Conservation (phyloP, 2,329 filamentous ascomycete species). For the Penicillium sp. region DNA sequence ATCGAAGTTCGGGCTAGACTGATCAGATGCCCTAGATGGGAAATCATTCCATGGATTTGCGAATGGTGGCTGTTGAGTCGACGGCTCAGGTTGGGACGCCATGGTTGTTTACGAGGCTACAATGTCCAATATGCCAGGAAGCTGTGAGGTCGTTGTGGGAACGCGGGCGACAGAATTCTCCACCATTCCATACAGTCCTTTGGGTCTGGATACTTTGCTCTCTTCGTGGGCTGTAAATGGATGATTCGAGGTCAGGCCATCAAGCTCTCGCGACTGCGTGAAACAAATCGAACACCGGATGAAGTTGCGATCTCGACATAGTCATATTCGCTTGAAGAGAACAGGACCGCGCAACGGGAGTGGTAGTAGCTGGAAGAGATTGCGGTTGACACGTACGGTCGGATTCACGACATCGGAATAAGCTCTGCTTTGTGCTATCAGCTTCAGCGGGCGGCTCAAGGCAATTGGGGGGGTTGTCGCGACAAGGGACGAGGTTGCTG, state of each 20-base stretch:
- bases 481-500: conserved; percentile 11
- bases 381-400: conserved; percentile 2
- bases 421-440: background rate
- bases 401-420: conserved; percentile 4
- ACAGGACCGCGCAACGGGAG: conserved; percentile 20
- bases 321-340: conserved; percentile 24
- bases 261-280: conserved; percentile 19
- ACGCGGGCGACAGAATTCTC: conserved; percentile 1
- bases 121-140: conserved; percentile 16
- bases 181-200: conserved; percentile 22
- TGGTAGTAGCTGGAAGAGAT: conserved; percentile 15
- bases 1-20: conserved; percentile 38
- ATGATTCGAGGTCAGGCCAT: conserved; percentile 9
- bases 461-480: conserved; percentile 1
- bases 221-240: background rate
- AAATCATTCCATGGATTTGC: conserved; percentile 33
- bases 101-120: conserved; percentile 23
- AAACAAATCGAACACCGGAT: conserved; percentile 20
- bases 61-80: conserved; percentile 27
- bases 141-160: conserved; percentile 5
- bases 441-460: background rate
- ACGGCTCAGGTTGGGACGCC: conserved; percentile 26
- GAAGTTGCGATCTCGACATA: conserved; percentile 29
- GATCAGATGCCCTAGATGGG: conserved; percentile 35
- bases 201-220: conserved; percentile 2